Conservation (phyloP, 225 moss, liverwort and hornwort genomes). For the Lunularia cruciata region DNA sequence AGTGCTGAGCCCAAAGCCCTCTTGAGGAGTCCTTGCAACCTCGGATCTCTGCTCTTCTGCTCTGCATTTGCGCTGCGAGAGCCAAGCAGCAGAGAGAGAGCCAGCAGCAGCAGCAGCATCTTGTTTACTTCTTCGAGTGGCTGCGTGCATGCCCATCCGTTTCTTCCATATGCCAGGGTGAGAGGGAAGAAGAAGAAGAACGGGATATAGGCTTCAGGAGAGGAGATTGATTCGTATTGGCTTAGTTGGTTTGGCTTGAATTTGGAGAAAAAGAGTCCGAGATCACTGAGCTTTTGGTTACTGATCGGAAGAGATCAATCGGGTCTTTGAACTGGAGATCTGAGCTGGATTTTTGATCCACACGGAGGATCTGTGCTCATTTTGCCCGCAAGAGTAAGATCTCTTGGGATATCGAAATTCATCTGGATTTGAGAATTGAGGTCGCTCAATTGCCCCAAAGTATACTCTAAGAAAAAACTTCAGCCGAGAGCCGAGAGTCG, state of each 20-base stretch:
- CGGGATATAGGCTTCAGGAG: neutral
- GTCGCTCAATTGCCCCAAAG: too few relatives aligned
- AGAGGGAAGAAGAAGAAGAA: neutral
- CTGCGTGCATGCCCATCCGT: too few relatives aligned
- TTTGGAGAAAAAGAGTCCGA: slow-evolving; percentile 12
- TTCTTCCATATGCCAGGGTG: too few relatives aligned
- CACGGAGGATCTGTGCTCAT: too few relatives aligned
- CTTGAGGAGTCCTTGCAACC: slow-evolving; percentile 11
- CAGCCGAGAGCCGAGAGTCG: too few relatives aligned
- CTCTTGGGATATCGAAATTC: too few relatives aligned
- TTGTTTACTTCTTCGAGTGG: too few relatives aligned
- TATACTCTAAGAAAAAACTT: too few relatives aligned
- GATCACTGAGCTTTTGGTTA: neutral
- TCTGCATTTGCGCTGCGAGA: neutral
- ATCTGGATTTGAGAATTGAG: too few relatives aligned
- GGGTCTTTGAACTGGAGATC: too few relatives aligned
- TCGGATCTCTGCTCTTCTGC: slow-evolving; percentile 18
- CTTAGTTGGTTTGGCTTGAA: slow-evolving; percentile 1
- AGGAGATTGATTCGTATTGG: neutral
- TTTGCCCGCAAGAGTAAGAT: too few relatives aligned
- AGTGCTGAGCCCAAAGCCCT: slow-evolving; percentile 1
- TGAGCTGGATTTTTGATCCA: too few relatives aligned
- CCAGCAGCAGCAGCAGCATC: neutral
- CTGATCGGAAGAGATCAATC: neutral
- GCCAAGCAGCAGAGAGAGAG: neutral